Percentiles rank a stretch among this genome's conserved stretches.
Evolutionary conservation across 805 yeast genomes (phyloP).

Genomic region (Cyberlindnera bimundalis): DNA sequence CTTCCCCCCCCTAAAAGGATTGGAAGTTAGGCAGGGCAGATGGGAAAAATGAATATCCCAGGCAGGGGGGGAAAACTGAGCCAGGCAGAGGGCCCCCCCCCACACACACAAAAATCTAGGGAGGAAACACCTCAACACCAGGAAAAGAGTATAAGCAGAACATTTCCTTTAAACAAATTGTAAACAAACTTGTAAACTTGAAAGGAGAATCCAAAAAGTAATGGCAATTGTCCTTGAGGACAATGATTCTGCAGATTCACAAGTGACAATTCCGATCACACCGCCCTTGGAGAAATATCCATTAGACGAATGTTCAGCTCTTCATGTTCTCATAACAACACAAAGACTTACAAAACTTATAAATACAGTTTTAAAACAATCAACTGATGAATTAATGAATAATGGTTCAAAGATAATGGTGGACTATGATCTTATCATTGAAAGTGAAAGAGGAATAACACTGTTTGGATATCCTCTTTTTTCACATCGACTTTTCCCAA

Average conservation of each 20-base stretch:
- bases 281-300: conserved; percentile 11
- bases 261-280: not conserved
- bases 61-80: no score
- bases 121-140: no score
- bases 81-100: no score
- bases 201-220: no score
- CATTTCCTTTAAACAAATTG: no score
- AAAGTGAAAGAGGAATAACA: conserved; percentile 53
- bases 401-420: not conserved
- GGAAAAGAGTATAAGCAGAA: no score
- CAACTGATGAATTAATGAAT: not conserved
- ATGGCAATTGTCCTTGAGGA: conserved; percentile 12
- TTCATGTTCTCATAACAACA: conserved; percentile 3
- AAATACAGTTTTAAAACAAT: conserved; percentile 1
- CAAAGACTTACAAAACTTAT: conserved; percentile 5
- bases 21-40: no score
- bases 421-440: conserved; percentile 41
- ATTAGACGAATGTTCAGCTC: conserved; percentile 3
- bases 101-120: no score
- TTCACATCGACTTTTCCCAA: conserved; percentile 42
- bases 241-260: conserved; percentile 5
- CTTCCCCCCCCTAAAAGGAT: no score
- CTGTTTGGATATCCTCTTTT: conserved; percentile 51
- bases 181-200: no score
- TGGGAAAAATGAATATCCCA: no score